phyloP scores from a whole-genome alignment of 768 basidiomycete species.

The Tricholomella constricta region DNA sequence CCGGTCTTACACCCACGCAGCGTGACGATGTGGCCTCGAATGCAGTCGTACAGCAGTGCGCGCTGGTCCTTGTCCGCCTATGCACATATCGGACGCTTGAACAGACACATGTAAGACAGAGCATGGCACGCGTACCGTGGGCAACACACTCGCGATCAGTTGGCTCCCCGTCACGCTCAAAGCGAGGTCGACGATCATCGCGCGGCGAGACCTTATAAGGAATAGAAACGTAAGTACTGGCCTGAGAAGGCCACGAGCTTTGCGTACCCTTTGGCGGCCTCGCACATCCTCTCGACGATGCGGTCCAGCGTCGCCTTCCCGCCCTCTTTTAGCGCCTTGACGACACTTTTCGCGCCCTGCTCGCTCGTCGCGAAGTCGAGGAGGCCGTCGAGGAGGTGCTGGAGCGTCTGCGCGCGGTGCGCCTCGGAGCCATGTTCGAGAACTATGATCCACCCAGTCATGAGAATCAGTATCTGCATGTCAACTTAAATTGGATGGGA shows the following conservation, averaged over 20 bases:
- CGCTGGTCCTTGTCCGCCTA: constrained; percentile 89
- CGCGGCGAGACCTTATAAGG: constrained; percentile 62
- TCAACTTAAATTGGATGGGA: not conserved
- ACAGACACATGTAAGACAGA: not conserved
- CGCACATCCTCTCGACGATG: constrained; percentile 81
- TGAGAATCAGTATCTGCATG: not conserved
- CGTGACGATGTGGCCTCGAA: constrained; percentile 85
- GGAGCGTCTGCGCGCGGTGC: constrained; percentile 75
- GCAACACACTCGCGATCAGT: constrained; percentile 79
- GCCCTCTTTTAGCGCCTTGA: constrained; percentile 85
- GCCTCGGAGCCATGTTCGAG: constrained; percentile 82
- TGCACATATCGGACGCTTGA: not conserved
- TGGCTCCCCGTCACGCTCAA: constrained; percentile 85
- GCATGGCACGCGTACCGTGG: constrained; percentile 53
- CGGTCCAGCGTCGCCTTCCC: constrained; percentile 74
- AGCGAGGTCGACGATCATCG: constrained; percentile 86
- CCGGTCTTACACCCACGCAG: constrained; percentile 91
- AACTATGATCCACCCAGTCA: constrained; percentile 56
- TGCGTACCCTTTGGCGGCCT: constrained; percentile 75
- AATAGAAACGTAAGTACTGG: constrained; percentile 2
- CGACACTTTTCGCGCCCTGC: constrained; percentile 86
- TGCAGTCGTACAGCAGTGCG: constrained; percentile 79
- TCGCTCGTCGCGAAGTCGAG: constrained; percentile 80
- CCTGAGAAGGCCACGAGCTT: not conserved
- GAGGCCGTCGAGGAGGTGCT: constrained; percentile 74